Evolutionary conservation across 2,329 filamentous ascomycete species (phyloP).

Genomic region (Fusarium scirpi): DNA sequence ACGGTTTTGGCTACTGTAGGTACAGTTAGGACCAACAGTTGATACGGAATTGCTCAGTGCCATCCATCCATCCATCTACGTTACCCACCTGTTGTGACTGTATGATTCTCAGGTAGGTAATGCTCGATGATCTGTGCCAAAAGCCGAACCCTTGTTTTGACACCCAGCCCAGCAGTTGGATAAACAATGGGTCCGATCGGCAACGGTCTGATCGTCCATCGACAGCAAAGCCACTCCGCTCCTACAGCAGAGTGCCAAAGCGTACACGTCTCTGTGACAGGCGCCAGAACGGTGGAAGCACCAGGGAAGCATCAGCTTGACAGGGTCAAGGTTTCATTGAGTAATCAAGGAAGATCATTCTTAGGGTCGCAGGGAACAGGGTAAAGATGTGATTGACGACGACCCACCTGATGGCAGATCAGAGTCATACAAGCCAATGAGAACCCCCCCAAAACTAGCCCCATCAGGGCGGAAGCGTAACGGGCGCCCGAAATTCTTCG

Average conservation of each 20-base stretch:
- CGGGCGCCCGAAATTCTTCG: slow-evolving; percentile 46
- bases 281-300: slow-evolving; percentile 40
- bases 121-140: background rate
- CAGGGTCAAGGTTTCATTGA: slow-evolving; percentile 13
- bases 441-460: background rate
- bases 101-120: background rate
- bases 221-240: slow-evolving; percentile 16
- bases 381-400: slow-evolving; percentile 7
- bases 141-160: slow-evolving; percentile 2
- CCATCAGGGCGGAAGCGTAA: slow-evolving; percentile 38
- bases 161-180: background rate
- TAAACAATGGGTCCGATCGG: slow-evolving; percentile 35
- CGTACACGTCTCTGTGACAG: slow-evolving; percentile 28
- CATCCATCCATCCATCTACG: background rate
- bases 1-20: background rate
- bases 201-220: slow-evolving; percentile 30
- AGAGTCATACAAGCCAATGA: slow-evolving; percentile 22
- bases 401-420: slow-evolving; percentile 8
- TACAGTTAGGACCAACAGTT: background rate
- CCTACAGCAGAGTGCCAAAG: slow-evolving; percentile 2
- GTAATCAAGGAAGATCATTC: slow-evolving; percentile 33
- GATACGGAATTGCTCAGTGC: background rate
- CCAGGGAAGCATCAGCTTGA: slow-evolving; percentile 39
- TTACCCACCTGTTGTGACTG: background rate
- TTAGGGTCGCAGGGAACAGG: slow-evolving; percentile 19